Evolutionary conservation across 306 rosid species (phyloP), one percentile per base, ranked within the genome.

Genomic region (Rubus parviflorus): DNA sequence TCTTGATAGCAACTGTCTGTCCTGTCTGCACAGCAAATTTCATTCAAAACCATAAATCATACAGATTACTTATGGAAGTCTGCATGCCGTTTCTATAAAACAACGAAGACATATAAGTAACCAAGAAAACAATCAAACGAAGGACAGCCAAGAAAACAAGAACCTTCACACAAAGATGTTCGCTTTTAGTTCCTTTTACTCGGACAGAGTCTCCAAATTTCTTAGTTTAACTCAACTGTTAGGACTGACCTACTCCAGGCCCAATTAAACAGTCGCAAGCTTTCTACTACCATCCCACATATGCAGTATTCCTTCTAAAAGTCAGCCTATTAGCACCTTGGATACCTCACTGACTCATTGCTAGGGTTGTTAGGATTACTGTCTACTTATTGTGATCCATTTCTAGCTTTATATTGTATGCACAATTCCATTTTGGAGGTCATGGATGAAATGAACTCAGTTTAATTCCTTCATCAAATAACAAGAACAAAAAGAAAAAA

Each of bases 1-100:
- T 95, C 87, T 95, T 95, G 63, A 95, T 95, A 4, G 99, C 99
- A 82, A 95, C 97, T 2, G 86, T 86, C 87, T 90, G 93, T 40
- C 97, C 97, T 30, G 96, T 92, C 99, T 95, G 90, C 82, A 88
- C 66, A 88, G 79, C 13, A 65, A 73, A 72, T 42, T 49, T 70
- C 43, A 37, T 22, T 52, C 37, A 14, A 52, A 76, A 52, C 30
- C 67, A 72, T 25, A 62, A 73, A 49, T 46, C 2, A 12, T 25
- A 63, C 3, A 23, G 35, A 30, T 30, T 30, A 30, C 35, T 30
- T 30, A 30, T 30, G 35, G 35, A 30, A 30, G 67, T 60, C 20
- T 22, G 20, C 68, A 73, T 22, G 10, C 7, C 7, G 12, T 35
- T 4, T 25, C 8, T 38, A 17, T 5, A 22, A n/a, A 49, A 10